These are phyloP conservation scores for Leccinum subtestaceum DNA, from an alignment of 768 basidiomycete genomes.

Conservation along the genomic window DNA sequence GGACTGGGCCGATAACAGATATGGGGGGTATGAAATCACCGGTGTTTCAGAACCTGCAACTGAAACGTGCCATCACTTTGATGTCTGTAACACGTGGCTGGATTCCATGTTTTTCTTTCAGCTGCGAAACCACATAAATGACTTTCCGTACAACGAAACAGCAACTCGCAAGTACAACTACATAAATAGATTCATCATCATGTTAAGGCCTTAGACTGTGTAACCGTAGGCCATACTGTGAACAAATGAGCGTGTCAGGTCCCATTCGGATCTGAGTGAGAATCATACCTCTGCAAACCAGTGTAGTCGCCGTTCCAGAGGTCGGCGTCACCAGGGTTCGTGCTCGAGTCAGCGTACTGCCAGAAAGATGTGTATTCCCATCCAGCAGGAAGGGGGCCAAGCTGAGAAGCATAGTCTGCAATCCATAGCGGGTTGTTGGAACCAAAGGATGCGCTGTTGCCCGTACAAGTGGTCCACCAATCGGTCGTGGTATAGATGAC, in stretches of 20 bases:
- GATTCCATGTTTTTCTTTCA: neutral
- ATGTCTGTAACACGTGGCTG: neutral
- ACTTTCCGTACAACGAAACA: neutral
- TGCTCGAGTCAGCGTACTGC: slow-evolving; percentile 55
- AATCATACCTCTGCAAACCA: slow-evolving; percentile 38
- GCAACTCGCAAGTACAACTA: neutral
- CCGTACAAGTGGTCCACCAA: slow-evolving; percentile 71
- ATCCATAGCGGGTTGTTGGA: slow-evolving; percentile 59
- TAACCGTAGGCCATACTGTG: slow-evolving; percentile 24
- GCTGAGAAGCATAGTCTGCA: slow-evolving; percentile 47
- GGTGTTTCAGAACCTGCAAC: too few species aligned
- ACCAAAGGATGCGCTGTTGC: slow-evolving; percentile 50
- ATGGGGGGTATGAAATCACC: too few species aligned
- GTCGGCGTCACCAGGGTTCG: slow-evolving; percentile 58
- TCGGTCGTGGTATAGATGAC: slow-evolving; percentile 63
- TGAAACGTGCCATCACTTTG: too few species aligned
- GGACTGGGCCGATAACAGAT: too few species aligned
- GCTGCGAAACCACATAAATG: neutral
- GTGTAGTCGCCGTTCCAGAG: slow-evolving; percentile 52
- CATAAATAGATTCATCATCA: neutral
- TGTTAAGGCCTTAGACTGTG: neutral
- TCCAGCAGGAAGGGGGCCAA: slow-evolving; percentile 58
- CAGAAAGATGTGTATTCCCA: slow-evolving; percentile 57
- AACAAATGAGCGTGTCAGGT: neutral
- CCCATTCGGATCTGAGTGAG: neutral